These are phyloP conservation scores for Hypoxylon lenormandii DNA, from an alignment of 495 filamentous ascomycete genomes.

Conservation along the genomic window DNA sequence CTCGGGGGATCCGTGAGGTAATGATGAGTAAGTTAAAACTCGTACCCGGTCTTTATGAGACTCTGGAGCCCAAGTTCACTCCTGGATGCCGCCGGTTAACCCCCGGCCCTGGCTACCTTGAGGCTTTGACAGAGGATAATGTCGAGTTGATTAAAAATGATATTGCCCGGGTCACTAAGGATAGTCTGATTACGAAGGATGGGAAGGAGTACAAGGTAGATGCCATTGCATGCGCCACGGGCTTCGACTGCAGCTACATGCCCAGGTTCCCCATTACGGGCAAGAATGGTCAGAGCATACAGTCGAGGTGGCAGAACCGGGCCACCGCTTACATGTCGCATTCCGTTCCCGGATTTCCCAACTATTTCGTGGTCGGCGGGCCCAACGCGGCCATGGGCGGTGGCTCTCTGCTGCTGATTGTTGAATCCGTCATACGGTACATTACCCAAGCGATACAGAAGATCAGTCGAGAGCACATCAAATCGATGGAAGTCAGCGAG, in stretches of 20 bases:
- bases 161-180: conserved; percentile 64
- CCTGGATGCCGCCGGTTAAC: conserved; percentile 71
- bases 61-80: conserved; percentile 66
- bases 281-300: conserved; percentile 58
- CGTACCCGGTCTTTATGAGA: background rate
- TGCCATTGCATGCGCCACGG: conserved; percentile 69
- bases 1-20: conserved; percentile 45
- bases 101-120: conserved; percentile 71
- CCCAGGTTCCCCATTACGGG: conserved; percentile 67
- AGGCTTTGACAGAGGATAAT: conserved; percentile 67
- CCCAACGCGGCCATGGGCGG: too few relatives aligned
- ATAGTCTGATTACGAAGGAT: conserved; percentile 61
- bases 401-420: conserved; percentile 49
- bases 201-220: conserved; percentile 62
- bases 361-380: conserved; percentile 35
- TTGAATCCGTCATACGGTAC: conserved; percentile 53
- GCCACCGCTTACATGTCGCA: conserved; percentile 66
- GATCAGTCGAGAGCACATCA: conserved; percentile 57
- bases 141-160: conserved; percentile 62
- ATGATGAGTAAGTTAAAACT: conserved; percentile 62
- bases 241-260: conserved; percentile 65
- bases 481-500: conserved; percentile 22
- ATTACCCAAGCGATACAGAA: conserved; percentile 58
- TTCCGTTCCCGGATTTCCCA: conserved; percentile 68
- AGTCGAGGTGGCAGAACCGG: conserved; percentile 62